Conservation (phyloP, 768 basidiomycete genomes). For the Psilocybe subaeruginosa region DNA sequence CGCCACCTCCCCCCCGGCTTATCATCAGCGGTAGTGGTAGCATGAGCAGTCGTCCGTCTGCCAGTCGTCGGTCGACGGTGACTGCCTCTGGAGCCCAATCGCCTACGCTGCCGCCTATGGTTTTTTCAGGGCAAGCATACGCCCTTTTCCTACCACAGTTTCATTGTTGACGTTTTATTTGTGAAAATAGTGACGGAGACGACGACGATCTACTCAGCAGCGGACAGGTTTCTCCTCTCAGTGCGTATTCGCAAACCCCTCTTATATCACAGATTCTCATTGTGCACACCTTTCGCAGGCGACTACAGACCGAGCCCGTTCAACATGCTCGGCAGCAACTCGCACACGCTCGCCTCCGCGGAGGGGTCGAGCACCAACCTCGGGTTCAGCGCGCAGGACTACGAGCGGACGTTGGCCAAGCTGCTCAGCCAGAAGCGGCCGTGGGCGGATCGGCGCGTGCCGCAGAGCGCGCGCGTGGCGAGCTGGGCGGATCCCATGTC, state of each 20-base stretch:
- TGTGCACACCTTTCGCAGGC: constrained; percentile 19
- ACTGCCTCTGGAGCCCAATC: constrained; percentile 28
- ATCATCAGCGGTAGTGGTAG: constrained; percentile 13
- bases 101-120: constrained; percentile 35
- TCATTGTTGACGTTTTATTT: background rate
- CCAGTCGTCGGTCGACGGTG: constrained; percentile 12
- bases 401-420: constrained; percentile 37
- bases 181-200: constrained; percentile 29
- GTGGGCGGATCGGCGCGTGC: constrained; percentile 30
- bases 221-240: constrained; percentile 74
- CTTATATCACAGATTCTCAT: constrained; percentile 17
- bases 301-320: constrained; percentile 34
- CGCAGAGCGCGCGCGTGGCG: constrained; percentile 43
- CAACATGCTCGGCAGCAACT: constrained; percentile 18
- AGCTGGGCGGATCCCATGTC: constrained; percentile 60
- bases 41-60: constrained; percentile 13
- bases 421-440: constrained; percentile 45
- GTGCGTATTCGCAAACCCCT: constrained; percentile 37
- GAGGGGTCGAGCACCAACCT: constrained; percentile 29
- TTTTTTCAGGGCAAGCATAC: constrained; percentile 28
- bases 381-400: constrained; percentile 23
- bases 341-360: constrained; percentile 19
- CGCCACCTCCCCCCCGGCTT: constrained; percentile 17
- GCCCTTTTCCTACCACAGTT: background rate
- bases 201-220: constrained; percentile 79